These are phyloP conservation scores for Exophiala sp. DNA, from an alignment of 2,329 filamentous ascomycete species.

Conservation along the genomic window DNA sequence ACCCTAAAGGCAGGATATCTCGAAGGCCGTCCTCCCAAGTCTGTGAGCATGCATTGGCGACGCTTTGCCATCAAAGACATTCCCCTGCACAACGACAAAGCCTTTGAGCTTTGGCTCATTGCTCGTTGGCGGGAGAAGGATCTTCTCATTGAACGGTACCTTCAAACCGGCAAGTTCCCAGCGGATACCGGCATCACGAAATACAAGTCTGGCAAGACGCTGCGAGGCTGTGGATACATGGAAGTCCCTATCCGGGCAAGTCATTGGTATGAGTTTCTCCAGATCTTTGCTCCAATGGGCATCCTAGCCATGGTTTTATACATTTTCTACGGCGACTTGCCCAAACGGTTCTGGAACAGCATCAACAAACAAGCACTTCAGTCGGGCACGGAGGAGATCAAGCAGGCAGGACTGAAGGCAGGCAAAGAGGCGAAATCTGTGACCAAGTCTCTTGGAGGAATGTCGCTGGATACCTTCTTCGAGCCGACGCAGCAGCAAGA, in stretches of 20 bases:
- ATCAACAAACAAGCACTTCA: constrained; percentile 26
- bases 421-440: constrained; percentile 14
- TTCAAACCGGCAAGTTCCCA: constrained; percentile 66
- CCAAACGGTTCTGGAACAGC: constrained; percentile 29
- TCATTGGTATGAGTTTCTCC: constrained; percentile 34
- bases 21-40: constrained; percentile 73
- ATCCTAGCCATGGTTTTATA: constrained; percentile 32
- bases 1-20: constrained; percentile 73
- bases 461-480: constrained; percentile 26
- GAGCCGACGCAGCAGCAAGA: constrained; percentile 25
- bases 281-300: constrained; percentile 33
- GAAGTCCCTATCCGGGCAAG: constrained; percentile 32
- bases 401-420: constrained; percentile 16
- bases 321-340: constrained; percentile 32
- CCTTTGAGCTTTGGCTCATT: constrained; percentile 71
- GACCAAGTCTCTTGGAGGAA: constrained; percentile 10
- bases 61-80: constrained; percentile 69
- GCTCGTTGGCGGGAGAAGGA: constrained; percentile 84
- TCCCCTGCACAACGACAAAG: constrained; percentile 60
- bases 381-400: constrained; percentile 23
- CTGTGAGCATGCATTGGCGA: constrained; percentile 85
- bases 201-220: constrained; percentile 37
- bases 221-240: constrained; percentile 31
- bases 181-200: constrained; percentile 51
- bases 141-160: constrained; percentile 69